Conservation (phyloP, 1,284 basidiomycete species). For the Farysia itapuensis region DNA sequence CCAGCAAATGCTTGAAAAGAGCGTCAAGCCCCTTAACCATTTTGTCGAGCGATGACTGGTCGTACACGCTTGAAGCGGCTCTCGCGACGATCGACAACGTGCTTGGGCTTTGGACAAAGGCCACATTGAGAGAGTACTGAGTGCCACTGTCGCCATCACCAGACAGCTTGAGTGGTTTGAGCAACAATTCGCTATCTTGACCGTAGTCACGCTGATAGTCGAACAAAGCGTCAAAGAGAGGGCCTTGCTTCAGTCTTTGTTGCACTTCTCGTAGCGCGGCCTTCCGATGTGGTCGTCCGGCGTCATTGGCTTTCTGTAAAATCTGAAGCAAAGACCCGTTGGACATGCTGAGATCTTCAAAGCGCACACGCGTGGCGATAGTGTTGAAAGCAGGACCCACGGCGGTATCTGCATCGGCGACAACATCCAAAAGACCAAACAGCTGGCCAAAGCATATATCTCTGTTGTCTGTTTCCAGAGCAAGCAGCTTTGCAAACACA, state of each 20-base stretch:
- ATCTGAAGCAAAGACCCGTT: conserved; percentile 7
- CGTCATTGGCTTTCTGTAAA: conserved; percentile 39
- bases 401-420: conserved; percentile 37
- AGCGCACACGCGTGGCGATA: conserved; percentile 38
- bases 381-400: conserved; percentile 56
- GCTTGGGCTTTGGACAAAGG: conserved; percentile 29
- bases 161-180: conserved; percentile 4
- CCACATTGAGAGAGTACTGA: conserved; percentile 52
- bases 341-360: conserved; percentile 6
- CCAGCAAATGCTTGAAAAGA: conserved; percentile 14
- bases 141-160: conserved; percentile 8
- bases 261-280: conserved; percentile 48
- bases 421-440: conserved; percentile 39
- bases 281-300: conserved; percentile 37
- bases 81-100: conserved; percentile 32
- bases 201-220: conserved; percentile 42
- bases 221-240: conserved; percentile 50
- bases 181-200: conserved; percentile 1
- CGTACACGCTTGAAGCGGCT: conserved; percentile 21
- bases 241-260: conserved; percentile 8
- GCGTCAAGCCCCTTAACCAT: conserved; percentile 19
- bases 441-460: conserved; percentile 56
- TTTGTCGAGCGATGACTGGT: conserved; percentile 5
- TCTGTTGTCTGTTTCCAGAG: conserved; percentile 15
- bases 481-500: conserved; percentile 45